Conservation (phyloP, 164 flowering plant genomes). For the Vitis cinerea region DNA sequence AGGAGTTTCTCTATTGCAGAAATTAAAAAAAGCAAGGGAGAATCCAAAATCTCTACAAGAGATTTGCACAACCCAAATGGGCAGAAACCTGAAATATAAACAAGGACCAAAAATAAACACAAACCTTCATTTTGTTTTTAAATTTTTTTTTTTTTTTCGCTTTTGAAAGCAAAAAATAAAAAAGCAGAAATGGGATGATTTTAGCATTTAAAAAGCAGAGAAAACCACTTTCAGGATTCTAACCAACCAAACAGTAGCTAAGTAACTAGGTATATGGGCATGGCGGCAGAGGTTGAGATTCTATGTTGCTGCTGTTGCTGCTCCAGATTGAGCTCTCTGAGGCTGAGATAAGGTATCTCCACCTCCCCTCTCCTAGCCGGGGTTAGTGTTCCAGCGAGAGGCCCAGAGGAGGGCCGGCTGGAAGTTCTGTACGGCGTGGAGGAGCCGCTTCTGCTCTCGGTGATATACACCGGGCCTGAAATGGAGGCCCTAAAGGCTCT, state of each 20-base stretch:
- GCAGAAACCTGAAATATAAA: too few species aligned
- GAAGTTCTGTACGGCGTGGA: constrained; percentile 44
- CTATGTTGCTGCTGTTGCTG: constrained; percentile 30
- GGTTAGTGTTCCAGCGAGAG: constrained; percentile 51
- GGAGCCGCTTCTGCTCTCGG: constrained; percentile 64
- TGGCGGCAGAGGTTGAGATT: constrained; percentile 47
- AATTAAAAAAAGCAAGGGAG: constrained; percentile 7
- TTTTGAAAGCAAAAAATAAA: background rate
- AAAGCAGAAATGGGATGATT: background rate
- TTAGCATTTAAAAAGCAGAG: too few species aligned
- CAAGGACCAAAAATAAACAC: too few species aligned
- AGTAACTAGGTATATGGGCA: constrained; percentile 87
- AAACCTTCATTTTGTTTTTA: too few species aligned
- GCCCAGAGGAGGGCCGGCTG: constrained; percentile 67
- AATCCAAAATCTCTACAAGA: background rate
- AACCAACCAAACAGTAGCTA: constrained; percentile 7
- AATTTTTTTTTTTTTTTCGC: too few species aligned
- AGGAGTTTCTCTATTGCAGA: constrained; percentile 5
- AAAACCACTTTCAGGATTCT: too few species aligned
- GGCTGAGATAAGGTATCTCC: constrained; percentile 64
- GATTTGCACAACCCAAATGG: background rate
- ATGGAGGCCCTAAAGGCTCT: constrained; percentile 39
- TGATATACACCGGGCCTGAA: constrained; percentile 71
- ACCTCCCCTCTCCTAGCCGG: constrained; percentile 42
- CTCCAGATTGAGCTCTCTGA: constrained; percentile 71